These are phyloP conservation scores for Helicocarpus griseus DNA, from an alignment of 2,329 filamentous ascomycete species.

Conservation along the genomic window DNA sequence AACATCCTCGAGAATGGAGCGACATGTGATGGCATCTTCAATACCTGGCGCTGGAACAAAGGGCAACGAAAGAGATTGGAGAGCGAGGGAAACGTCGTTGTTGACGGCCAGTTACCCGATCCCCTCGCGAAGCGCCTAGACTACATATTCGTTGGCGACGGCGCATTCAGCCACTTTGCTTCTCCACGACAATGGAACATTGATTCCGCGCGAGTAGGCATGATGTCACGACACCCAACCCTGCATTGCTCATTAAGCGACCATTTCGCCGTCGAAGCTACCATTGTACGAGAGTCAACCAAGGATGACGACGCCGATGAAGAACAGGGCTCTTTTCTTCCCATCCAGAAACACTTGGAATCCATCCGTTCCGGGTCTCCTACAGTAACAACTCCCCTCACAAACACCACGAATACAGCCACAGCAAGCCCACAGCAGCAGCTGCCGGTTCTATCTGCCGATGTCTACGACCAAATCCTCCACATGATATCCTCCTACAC, in stretches of 20 bases:
- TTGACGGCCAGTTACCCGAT: constrained; percentile 60
- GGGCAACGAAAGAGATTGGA: constrained; percentile 57
- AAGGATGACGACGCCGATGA: constrained; percentile 8
- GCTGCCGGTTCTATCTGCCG: constrained; percentile 15
- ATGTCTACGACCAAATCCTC: constrained; percentile 63
- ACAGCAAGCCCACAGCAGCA: constrained; percentile 2
- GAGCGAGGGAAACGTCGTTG: constrained; percentile 52
- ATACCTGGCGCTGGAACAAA: constrained; percentile 88
- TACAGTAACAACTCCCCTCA: neutral
- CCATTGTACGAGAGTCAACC: constrained; percentile 45
- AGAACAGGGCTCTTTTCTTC: constrained; percentile 11
- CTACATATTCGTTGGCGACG: constrained; percentile 76
- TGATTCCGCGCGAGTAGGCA: constrained; percentile 60
- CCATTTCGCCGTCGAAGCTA: constrained; percentile 84
- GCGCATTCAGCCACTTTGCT: constrained; percentile 21
- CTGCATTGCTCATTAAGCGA: constrained; percentile 83
- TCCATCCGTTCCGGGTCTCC: constrained; percentile 2
- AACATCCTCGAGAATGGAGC: constrained; percentile 75
- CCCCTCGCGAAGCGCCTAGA: constrained; percentile 77
- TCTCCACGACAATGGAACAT: constrained; percentile 54
- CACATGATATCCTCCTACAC: constrained; percentile 59
- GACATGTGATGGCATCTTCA: constrained; percentile 75
- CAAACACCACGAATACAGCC: neutral
- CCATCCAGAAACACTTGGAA: constrained; percentile 12
- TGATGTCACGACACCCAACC: constrained; percentile 70